Conservation (phyloP, 1,284 basidiomycete genomes). For the Vanrija sp. region DNA sequence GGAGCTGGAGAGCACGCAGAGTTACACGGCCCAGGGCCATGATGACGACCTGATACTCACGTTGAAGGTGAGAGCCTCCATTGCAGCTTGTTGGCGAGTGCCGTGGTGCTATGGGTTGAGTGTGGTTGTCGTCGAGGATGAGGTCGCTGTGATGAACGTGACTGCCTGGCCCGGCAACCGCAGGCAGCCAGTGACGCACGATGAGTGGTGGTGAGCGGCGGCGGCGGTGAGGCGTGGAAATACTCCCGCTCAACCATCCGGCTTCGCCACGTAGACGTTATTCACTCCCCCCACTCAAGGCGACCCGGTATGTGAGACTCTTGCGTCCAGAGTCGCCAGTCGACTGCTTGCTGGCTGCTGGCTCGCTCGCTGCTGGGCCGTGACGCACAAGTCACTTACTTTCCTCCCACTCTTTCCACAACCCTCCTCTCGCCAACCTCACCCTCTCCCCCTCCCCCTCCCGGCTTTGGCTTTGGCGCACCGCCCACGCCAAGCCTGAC, state of each 20-base stretch:
- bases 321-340: no score
- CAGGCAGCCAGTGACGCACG: background rate
- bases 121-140: background rate
- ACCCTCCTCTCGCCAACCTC: no score
- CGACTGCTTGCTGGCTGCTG: background rate
- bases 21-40: background rate
- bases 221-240: no score
- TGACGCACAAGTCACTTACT: background rate
- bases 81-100: conserved; percentile 36
- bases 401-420: background rate
- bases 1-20: conserved; percentile 17
- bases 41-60: conserved; percentile 50
- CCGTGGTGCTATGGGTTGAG: background rate
- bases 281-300: no score
- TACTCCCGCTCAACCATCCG: no score
- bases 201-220: no score
- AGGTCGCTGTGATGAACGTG: background rate
- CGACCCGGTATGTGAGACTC: no score
- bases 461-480: background rate
- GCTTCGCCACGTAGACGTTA: no score
- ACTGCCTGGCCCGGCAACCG: no score
- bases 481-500: no score
- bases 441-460: background rate
- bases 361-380: background rate
- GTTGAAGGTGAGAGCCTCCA: conserved; percentile 87